Evolutionary conservation across 345 rosid species (phyloP), one percentile per base, ranked within the genome.

Genomic region (Hibiscus syriacus): DNA sequence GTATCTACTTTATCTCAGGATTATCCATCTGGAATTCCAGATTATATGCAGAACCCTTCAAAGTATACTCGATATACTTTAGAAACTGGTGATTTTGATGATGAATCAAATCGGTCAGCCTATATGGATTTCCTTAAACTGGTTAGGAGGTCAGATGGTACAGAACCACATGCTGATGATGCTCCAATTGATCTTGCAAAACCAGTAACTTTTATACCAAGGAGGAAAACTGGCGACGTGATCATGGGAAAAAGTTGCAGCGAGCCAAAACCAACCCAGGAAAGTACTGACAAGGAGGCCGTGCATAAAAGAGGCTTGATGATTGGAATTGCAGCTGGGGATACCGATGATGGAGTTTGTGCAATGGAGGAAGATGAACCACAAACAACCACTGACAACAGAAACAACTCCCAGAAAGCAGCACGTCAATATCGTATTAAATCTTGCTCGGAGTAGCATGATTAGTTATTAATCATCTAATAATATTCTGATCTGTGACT

Each of bases 291-390:
- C 41, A 81, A 82, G 77, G 81, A 34, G 49, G 60, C 66, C 5
- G 53, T 16, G 20, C 75, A 64, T 10, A 67, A 55, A 64, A 79
- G 74, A 76, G 79, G 77, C 49, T 12, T 78, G 26, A 65, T 60
- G 3, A 41, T 78, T 49, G 74, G 80, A 50, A 82, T 89, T 73
- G 80, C 85, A 20, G 80, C 79, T 0, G 76, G 64, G 23, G 85
- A 76, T 71, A 67, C 74, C 16, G 70, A 76, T 54, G 86, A 50
- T 53, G 88, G 72, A 27, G 70, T 64, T 67, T 79, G 77, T 70
- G 82, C 85, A 20, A 84, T 87, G 92, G 91, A 85, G 48, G 96
- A 90, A 82, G 96, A 87, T 72, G 82, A 83, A 67, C 76, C 77
- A 3, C 88, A 81, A 68, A 53, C 74, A 56, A 67, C 19, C n/a